A percentile compares a stretch with the other conserved stretches of the same genome.
These are phyloP conservation scores for Aquilaria malaccensis DNA, from an alignment of 345 rosid species.

Conservation along the genomic window DNA sequence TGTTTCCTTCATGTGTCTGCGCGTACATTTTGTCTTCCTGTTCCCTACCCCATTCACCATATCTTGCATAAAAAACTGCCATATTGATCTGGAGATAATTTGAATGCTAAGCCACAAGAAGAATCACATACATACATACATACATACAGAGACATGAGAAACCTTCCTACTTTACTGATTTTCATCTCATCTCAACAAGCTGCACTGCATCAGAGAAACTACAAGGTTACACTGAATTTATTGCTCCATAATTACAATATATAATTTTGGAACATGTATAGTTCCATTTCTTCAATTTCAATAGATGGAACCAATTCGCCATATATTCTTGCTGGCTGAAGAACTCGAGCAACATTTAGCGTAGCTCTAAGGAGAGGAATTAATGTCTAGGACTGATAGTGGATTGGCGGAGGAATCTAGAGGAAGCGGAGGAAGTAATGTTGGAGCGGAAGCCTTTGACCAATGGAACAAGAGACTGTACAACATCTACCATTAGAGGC, in stretches of 20 bases:
- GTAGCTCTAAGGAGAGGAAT: background rate
- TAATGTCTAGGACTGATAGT: conserved; percentile 22
- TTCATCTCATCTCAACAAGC: background rate
- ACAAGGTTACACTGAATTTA: background rate
- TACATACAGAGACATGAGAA: too few relatives aligned
- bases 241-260: background rate
- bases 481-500: conserved; percentile 94
- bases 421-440: conserved; percentile 28
- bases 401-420: conserved; percentile 26
- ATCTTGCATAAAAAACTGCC: too few relatives aligned
- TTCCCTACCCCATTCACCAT: too few relatives aligned
- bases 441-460: conserved; percentile 42
- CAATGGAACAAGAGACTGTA: conserved; percentile 78
- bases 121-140: too few relatives aligned
- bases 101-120: too few relatives aligned
- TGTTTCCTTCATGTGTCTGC: too few relatives aligned
- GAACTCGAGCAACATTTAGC: background rate
- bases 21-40: too few relatives aligned
- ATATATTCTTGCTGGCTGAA: background rate
- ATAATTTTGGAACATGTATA: background rate
- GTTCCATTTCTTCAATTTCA: background rate
- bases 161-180: background rate
- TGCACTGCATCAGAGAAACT: background rate
- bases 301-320: background rate
- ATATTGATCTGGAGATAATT: too few relatives aligned